A percentile compares a stretch with the other conserved stretches of the same genome.
Evolutionary conservation across 768 basidiomycete genomes (phyloP).

Genomic region (Auricularia auricula-judae): DNA sequence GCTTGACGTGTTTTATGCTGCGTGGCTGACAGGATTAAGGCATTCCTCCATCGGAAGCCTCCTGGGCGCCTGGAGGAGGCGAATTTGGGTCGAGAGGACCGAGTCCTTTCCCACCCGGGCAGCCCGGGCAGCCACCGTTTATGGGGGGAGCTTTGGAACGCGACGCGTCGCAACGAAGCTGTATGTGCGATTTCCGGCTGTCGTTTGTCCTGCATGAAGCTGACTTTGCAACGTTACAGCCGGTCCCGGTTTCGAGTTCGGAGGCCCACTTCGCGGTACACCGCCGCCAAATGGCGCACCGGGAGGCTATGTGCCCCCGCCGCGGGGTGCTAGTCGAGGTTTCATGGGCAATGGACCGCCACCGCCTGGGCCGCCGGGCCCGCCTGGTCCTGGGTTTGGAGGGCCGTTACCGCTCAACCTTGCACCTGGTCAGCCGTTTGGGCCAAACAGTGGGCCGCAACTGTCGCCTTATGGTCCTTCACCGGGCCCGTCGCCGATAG

Average conservation of each 20-base stretch:
- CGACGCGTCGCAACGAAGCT: background rate
- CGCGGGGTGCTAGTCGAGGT: background rate
- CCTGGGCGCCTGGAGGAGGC: background rate
- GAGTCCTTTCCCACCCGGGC: background rate
- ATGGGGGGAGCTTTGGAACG: background rate
- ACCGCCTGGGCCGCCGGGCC: background rate
- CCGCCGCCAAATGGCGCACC: conserved; percentile 1
- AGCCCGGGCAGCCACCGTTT: background rate
- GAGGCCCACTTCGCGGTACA: conserved; percentile 1
- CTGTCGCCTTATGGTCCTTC: background rate
- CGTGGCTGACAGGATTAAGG: background rate
- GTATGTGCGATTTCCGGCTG: background rate
- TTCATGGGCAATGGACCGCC: background rate
- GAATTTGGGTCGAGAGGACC: background rate
- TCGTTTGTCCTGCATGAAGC: background rate
- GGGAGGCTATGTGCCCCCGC: background rate
- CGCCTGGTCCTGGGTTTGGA: conserved; percentile 1
- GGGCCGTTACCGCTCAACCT: conserved; percentile 21
- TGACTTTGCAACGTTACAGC: background rate
- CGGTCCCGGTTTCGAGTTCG: background rate
- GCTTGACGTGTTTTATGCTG: background rate
- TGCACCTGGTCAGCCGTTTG: background rate
- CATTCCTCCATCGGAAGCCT: background rate
- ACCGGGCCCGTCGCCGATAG: background rate
- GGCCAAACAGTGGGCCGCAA: background rate